These are phyloP conservation scores for Fusarium coicis DNA, from an alignment of 2,329 filamentous ascomycete genomes.

Conservation along the genomic window DNA sequence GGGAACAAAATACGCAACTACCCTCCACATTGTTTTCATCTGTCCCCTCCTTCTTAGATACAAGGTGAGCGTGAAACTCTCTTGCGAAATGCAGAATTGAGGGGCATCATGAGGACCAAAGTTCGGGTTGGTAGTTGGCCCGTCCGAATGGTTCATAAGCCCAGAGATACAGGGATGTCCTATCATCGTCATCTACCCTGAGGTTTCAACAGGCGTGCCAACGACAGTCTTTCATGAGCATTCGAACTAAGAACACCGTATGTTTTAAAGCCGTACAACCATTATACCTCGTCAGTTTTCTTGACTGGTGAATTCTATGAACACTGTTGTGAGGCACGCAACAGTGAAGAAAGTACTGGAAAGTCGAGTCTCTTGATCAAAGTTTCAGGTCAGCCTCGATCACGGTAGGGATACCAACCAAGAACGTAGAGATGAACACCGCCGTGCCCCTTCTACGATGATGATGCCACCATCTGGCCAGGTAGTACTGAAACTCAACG, in stretches of 20 bases:
- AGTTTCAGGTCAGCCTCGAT: neutral
- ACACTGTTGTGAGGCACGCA: neutral
- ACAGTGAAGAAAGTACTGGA: neutral
- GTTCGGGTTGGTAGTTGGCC: neutral
- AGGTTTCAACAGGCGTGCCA: neutral
- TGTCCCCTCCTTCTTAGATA: neutral
- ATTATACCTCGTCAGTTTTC: neutral
- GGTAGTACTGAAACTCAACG: neutral
- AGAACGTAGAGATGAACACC: neutral
- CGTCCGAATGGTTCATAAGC: neutral
- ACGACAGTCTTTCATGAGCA: neutral
- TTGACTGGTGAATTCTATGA: neutral
- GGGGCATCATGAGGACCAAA: conserved; percentile 3
- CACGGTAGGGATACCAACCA: neutral
- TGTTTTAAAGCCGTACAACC: neutral
- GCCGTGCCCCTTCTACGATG: neutral
- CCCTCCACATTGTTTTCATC: neutral
- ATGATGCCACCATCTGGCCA: neutral
- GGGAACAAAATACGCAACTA: neutral
- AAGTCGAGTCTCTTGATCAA: neutral
- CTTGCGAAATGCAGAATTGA: conserved; percentile 7
- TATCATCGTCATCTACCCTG: conserved; percentile 12
- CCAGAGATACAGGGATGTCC: neutral
- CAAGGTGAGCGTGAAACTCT: conserved; percentile 13
- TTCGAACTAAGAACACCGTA: neutral